These are phyloP conservation scores for Triangularia setosa DNA, from an alignment of 2,329 filamentous ascomycete species.

Conservation along the genomic window DNA sequence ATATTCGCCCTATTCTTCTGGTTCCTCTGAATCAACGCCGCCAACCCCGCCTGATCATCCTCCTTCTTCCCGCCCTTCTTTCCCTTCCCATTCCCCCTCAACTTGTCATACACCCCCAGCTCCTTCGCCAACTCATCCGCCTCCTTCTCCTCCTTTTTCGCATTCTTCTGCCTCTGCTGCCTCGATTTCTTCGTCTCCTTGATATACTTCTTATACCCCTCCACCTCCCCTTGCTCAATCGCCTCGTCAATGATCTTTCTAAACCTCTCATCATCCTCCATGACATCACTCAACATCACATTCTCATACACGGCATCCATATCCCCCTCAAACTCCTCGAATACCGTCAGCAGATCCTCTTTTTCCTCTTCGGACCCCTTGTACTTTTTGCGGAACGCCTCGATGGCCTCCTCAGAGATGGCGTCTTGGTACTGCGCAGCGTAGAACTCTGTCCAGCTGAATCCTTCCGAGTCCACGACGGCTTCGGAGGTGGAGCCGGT, in stretches of 20 bases:
- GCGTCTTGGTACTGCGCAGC: conserved; percentile 75
- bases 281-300: conserved; percentile 81
- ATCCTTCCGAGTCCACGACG: conserved; percentile 71
- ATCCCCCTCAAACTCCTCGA: conserved; percentile 67
- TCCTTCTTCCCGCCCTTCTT: conserved; percentile 27
- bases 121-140: conserved; percentile 73
- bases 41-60: conserved; percentile 52
- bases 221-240: conserved; percentile 65
- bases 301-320: conserved; percentile 74
- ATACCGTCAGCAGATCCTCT: conserved; percentile 71
- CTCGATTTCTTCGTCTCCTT: conserved; percentile 67
- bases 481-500: conserved; percentile 87
- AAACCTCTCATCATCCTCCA: conserved; percentile 84
- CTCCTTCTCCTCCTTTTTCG: conserved; percentile 64
- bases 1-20: conserved; percentile 64
- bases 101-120: conserved; percentile 67
- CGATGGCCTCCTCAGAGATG: conserved; percentile 70
- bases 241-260: conserved; percentile 75
- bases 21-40: conserved; percentile 70
- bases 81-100: conserved; percentile 53
- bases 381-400: conserved; percentile 72
- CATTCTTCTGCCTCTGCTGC: conserved; percentile 55
- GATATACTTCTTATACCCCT: conserved; percentile 64
- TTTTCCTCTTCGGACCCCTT: conserved; percentile 83
- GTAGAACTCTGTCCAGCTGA: conserved; percentile 90